phyloP scores from a whole-genome alignment of 169 alveolate species.

The Cryptosporidium parvum region DNA sequence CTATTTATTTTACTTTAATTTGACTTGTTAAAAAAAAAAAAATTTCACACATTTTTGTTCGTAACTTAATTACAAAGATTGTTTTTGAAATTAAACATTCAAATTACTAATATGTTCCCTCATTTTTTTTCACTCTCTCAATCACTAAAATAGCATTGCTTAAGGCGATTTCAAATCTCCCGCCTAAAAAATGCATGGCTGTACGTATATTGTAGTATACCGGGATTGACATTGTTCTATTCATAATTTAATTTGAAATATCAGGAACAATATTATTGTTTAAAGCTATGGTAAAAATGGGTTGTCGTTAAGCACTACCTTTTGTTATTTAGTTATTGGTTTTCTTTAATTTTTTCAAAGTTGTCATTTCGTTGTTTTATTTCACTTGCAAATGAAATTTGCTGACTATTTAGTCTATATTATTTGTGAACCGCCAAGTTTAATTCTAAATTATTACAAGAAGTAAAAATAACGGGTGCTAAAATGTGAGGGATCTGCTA shows the following conservation, averaged over 20 bases:
- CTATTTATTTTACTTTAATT: conserved; percentile 16
- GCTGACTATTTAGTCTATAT: neutral
- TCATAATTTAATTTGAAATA: neutral
- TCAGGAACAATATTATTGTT: neutral
- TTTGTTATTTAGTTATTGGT: too few species aligned
- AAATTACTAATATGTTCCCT: neutral
- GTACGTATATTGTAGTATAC: conserved; percentile 3
- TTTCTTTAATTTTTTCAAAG: neutral
- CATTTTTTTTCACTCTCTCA: neutral
- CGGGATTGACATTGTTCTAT: neutral
- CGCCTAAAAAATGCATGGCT: conserved; percentile 30
- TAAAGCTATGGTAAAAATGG: neutral
- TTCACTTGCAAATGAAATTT: too few species aligned
- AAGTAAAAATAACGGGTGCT: neutral
- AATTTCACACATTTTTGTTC: conserved; percentile 54
- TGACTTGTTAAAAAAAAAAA: neutral
- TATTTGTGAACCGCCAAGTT: neutral
- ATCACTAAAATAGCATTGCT: neutral
- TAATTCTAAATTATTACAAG: too few species aligned
- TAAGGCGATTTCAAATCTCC: neutral
- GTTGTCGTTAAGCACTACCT: neutral
- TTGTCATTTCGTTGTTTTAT: too few species aligned
- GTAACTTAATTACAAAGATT: neutral
- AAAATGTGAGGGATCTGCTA: conserved; percentile 2
- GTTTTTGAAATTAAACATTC: neutral